Evolutionary conservation across 345 rosid genomes (phyloP), one percentile per base, ranked within the genome.

Genomic region (Chamaenerion angustifolium): DNA sequence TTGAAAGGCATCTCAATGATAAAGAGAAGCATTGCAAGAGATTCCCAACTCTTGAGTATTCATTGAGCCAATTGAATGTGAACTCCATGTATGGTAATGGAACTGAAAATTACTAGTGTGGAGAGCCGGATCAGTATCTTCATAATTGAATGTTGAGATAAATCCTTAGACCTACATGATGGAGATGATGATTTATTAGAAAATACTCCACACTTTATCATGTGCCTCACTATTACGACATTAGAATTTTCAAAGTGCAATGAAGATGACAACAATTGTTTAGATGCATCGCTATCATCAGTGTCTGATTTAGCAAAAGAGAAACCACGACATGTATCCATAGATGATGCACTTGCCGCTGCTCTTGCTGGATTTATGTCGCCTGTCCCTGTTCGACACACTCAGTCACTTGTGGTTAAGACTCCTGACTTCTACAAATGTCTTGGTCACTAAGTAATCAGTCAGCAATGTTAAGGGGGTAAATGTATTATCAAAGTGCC

Each of bases 311-410:
- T 51, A 45, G 52, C 60, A 6, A 62, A 63, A 53, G 71, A 65
- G 37, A 67, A 63, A 54, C 74, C 65, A 60, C 61, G 42, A 43
- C 45, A 58, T 41, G 16, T 72, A 48, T 79, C 94, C 16, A 67
- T 82, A 67, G 88, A 89, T 61, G 90, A 79, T 63, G 94, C 95
- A 46, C 69, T 85, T 64, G 85, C 95, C 16, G 74, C 79, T 63
- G 94, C 95, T 52, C 74, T 85, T 68, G 66, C 85, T 49, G 83
- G 94, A 42, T 69, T 89, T 43, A 58, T 83, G 56, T 69, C 87
- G 53, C 84, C 89, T 51, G 55, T 69, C 56, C 65, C 58, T 3
- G 27, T 40, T 41, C 68, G 40, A 59, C 70, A 59, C 66, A 71
- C 71, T 27, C 77, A 68, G 70, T 64, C 80, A 35, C 76, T 74